These are phyloP conservation scores for Fusarium irregulare DNA, from an alignment of 2,329 filamentous ascomycete genomes.

Conservation along the genomic window DNA sequence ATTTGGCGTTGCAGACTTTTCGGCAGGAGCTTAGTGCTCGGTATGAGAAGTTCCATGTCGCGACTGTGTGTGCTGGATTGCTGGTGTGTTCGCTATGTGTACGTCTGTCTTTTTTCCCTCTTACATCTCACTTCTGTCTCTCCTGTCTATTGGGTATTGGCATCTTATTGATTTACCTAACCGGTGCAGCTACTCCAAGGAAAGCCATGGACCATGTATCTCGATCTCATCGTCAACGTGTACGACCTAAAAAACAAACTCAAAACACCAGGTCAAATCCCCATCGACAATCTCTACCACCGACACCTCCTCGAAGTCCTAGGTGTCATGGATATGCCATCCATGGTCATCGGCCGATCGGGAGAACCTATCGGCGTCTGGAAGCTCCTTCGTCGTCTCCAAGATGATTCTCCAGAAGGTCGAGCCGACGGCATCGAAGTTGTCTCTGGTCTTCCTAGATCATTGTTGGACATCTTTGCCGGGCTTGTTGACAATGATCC, in stretches of 20 bases:
- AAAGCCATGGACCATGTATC: conserved; percentile 39
- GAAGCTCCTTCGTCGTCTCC: conserved; percentile 37
- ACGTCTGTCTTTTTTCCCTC: conserved; percentile 3
- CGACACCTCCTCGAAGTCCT: conserved; percentile 38
- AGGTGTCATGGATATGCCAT: conserved; percentile 41
- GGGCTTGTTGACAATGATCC: conserved; percentile 33
- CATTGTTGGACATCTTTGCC: conserved; percentile 38
- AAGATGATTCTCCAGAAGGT: conserved; percentile 25
- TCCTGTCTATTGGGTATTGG: too few species aligned
- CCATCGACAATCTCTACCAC: conserved; percentile 27
- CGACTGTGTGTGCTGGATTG: conserved; percentile 38
- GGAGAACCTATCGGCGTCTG: conserved; percentile 35
- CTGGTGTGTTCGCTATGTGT: conserved; percentile 41
- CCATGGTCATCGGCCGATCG: conserved; percentile 32
- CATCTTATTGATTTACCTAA: neutral
- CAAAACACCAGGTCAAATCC: conserved; percentile 7
- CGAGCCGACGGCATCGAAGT: conserved; percentile 27
- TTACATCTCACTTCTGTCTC: neutral
- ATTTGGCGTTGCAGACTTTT: conserved; percentile 38
- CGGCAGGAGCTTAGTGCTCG: conserved; percentile 34
- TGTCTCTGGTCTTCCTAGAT: conserved; percentile 37
- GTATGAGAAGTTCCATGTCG: conserved; percentile 32
- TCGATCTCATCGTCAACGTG: conserved; percentile 40
- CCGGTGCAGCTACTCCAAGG: conserved; percentile 35
- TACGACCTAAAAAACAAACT: conserved; percentile 34